Percentiles rank a stretch among this genome's conserved stretches.
Evolutionary conservation across 441 rosid genomes (phyloP).

Genomic region (Jatropha multifida): DNA sequence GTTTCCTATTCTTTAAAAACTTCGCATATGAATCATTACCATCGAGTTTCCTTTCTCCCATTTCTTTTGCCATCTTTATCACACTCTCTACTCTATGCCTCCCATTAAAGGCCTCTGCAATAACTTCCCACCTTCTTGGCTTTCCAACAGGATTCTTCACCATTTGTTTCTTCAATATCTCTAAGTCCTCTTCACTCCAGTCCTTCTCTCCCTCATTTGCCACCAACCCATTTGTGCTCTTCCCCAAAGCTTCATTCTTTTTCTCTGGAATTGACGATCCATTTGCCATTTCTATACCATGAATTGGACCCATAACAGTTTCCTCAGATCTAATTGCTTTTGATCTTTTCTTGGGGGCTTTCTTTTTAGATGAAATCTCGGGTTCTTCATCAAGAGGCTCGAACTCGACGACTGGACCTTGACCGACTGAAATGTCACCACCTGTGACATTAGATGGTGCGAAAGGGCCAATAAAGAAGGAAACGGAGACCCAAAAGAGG

Average conservation of each 20-base stretch:
- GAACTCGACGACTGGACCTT: slow-evolving; percentile 53
- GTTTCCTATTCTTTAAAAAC: slow-evolving; percentile 84
- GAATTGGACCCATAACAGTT: slow-evolving; percentile 14
- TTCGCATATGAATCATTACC: slow-evolving; percentile 62
- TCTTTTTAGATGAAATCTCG: slow-evolving; percentile 42
- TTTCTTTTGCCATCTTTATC: slow-evolving; percentile 59
- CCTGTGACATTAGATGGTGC: slow-evolving; percentile 46
- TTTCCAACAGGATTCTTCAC: slow-evolving; percentile 77
- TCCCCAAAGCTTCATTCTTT: slow-evolving; percentile 24
- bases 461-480: too few species aligned
- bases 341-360: slow-evolving; percentile 45
- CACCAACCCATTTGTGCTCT: slow-evolving; percentile 30
- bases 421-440: slow-evolving; percentile 70
- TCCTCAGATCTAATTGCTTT: slow-evolving; percentile 39
- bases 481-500: slow-evolving; percentile 45
- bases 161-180: slow-evolving; percentile 71
- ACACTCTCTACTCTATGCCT: slow-evolving; percentile 64
- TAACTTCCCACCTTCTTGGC: slow-evolving; percentile 75
- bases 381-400: slow-evolving; percentile 31
- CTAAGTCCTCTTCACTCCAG: slow-evolving; percentile 76
- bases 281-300: slow-evolving; percentile 21
- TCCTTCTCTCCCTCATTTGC: slow-evolving; percentile 40
- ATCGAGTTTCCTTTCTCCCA: slow-evolving; percentile 56
- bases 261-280: slow-evolving; percentile 29
- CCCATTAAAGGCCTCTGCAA: slow-evolving; percentile 69